Conservation (phyloP, 1,284 basidiomycete genomes). For the Moniliella sp. region DNA sequence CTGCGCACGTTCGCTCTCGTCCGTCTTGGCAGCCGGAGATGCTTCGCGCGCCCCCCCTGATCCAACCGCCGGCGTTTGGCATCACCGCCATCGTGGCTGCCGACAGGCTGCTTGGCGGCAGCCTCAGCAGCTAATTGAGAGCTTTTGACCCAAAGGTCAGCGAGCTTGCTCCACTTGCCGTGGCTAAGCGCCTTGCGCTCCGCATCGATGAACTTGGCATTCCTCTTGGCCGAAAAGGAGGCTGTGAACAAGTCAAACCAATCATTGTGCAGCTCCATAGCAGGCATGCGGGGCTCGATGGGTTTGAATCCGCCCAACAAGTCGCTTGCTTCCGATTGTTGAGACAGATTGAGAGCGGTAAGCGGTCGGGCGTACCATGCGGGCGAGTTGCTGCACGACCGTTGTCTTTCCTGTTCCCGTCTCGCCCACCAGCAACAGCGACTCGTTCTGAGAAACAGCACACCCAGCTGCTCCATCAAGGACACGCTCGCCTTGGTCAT, state of each 20-base stretch:
- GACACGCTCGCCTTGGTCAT: constrained; percentile 65
- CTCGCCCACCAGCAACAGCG: constrained; percentile 79
- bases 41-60: neutral
- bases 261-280: constrained; percentile 49
- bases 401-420: constrained; percentile 98
- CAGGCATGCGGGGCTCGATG: constrained; percentile 52
- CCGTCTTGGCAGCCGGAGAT: constrained; percentile 1
- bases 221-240: constrained; percentile 76
- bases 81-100: neutral
- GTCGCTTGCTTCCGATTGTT: constrained; percentile 88
- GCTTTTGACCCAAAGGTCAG: constrained; percentile 64
- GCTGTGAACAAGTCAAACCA: constrained; percentile 66
- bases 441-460: constrained; percentile 54
- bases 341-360: constrained; percentile 75
- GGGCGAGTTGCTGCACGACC: constrained; percentile 64
- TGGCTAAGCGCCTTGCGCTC: constrained; percentile 62
- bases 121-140: constrained; percentile 37
- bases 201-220: constrained; percentile 63
- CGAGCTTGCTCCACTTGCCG: constrained; percentile 64
- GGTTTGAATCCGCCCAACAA: constrained; percentile 87
- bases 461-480: constrained; percentile 57
- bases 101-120: neutral
- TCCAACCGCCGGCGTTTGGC: neutral
- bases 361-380: constrained; percentile 55
- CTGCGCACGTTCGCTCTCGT: too few relatives aligned